A percentile compares a stretch with the other conserved stretches of the same genome.
These are phyloP conservation scores for Leccinum uliginosum DNA, from an alignment of 768 basidiomycete species.

Conservation along the genomic window DNA sequence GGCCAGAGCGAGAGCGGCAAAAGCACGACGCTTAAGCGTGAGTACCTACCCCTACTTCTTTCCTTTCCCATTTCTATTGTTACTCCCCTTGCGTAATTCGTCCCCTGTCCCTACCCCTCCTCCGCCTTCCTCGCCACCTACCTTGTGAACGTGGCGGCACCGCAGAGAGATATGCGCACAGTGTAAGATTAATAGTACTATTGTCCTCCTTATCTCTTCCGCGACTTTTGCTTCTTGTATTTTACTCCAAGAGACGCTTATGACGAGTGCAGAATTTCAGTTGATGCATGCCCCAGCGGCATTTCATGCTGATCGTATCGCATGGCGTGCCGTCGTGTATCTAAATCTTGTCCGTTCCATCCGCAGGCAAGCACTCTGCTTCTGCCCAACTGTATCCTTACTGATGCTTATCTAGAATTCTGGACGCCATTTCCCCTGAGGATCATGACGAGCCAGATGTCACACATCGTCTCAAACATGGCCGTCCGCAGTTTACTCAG, in stretches of 20 bases:
- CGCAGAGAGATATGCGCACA: background rate
- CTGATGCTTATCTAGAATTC: slow-evolving; percentile 43
- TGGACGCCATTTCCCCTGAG: slow-evolving; percentile 67
- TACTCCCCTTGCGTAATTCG: background rate
- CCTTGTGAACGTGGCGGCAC: background rate
- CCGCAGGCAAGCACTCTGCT: slow-evolving; percentile 48
- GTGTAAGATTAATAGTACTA: slow-evolving; percentile 1
- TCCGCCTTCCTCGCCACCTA: background rate
- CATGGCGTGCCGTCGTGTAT: slow-evolving; percentile 87
- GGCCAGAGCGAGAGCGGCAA: slow-evolving; percentile 91
- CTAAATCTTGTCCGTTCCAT: slow-evolving; percentile 82
- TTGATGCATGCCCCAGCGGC: slow-evolving; percentile 72
- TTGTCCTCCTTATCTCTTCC: slow-evolving; percentile 4
- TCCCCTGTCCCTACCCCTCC: background rate
- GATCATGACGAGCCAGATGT: slow-evolving; percentile 55
- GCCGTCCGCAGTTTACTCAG: slow-evolving; percentile 41
- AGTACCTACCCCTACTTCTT: slow-evolving; percentile 34
- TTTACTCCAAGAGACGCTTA: slow-evolving; percentile 16
- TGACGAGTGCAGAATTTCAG: slow-evolving; percentile 63
- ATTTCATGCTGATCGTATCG: slow-evolving; percentile 75
- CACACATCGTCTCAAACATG: slow-evolving; percentile 43
- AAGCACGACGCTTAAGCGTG: slow-evolving; percentile 85
- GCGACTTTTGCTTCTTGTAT: background rate
- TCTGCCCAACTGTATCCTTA: background rate
- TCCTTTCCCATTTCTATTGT: slow-evolving; percentile 6